Percentiles rank a stretch among this genome's conserved stretches.
phyloP scores from a whole-genome alignment of 331 rosid genomes.

The Rhamnella rubrinervis region DNA sequence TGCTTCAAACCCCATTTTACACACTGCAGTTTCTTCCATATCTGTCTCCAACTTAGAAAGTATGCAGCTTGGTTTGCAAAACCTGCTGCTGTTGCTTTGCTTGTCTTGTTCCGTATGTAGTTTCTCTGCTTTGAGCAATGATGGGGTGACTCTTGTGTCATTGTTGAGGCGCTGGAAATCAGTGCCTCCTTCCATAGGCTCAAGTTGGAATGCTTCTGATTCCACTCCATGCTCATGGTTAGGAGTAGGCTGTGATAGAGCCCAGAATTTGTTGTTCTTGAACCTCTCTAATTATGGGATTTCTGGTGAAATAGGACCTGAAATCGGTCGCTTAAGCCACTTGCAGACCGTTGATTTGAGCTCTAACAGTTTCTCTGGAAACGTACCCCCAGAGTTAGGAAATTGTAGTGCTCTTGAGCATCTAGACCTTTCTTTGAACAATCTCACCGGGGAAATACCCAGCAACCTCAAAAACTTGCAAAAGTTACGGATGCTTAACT shows the following conservation, averaged over 20 bases:
- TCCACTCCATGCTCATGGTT: slow-evolving; percentile 79
- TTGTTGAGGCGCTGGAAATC: slow-evolving; percentile 51
- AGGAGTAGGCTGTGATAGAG: slow-evolving; percentile 54
- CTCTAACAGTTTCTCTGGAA: slow-evolving; percentile 37
- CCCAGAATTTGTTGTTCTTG: slow-evolving; percentile 44
- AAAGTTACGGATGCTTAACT: slow-evolving; percentile 30
- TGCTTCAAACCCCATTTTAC: not conserved
- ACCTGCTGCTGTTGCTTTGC: slow-evolving; percentile 17
- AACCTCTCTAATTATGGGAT: slow-evolving; percentile 49
- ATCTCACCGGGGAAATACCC: slow-evolving; percentile 51
- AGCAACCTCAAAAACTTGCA: slow-evolving; percentile 30
- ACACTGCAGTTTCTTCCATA: not conserved
- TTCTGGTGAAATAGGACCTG: slow-evolving; percentile 54
- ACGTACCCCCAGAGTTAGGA: slow-evolving; percentile 43
- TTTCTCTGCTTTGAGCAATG: slow-evolving; percentile 50
- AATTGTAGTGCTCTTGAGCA: slow-evolving; percentile 43
- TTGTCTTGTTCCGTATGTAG: slow-evolving; percentile 17
- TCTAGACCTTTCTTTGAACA: slow-evolving; percentile 45
- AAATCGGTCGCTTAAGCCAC: slow-evolving; percentile 43
- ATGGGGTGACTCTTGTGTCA: slow-evolving; percentile 58
- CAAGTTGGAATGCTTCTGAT: slow-evolving; percentile 64
- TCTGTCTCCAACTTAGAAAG: not conserved
- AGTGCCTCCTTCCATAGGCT: slow-evolving; percentile 39
- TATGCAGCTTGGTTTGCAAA: slow-evolving; percentile 16
- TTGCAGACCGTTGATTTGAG: slow-evolving; percentile 45